Conservation (phyloP, 2,329 filamentous ascomycete species). For the Didymella segeticola region DNA sequence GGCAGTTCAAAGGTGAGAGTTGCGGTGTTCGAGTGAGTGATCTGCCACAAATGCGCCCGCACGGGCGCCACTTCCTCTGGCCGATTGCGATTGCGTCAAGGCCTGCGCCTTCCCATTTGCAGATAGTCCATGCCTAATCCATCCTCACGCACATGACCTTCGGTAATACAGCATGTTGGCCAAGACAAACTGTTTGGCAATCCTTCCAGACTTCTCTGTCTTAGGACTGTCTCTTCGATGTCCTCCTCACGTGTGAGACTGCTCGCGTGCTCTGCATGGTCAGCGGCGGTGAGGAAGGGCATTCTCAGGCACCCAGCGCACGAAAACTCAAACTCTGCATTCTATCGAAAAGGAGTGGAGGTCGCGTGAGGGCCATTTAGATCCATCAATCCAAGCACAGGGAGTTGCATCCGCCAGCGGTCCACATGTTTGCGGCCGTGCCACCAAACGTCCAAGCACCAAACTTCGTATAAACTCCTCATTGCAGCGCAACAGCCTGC, state of each 20-base stretch:
- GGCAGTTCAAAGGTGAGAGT: background rate
- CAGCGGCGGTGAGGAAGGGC: background rate
- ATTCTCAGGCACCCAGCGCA: background rate
- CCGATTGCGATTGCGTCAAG: slow-evolving; percentile 16
- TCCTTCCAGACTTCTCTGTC: background rate
- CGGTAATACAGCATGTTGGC: background rate
- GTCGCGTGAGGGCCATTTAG: background rate
- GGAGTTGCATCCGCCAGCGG: slow-evolving; percentile 8
- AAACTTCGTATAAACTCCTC: slow-evolving; percentile 2
- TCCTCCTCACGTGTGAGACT: background rate
- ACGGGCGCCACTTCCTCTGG: slow-evolving; percentile 10
- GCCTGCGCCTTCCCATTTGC: slow-evolving; percentile 4
- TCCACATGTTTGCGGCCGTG: slow-evolving; percentile 6
- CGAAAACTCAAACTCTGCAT: background rate
- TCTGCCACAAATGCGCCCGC: slow-evolving; percentile 10
- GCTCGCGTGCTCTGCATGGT: background rate
- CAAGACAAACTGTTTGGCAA: background rate
- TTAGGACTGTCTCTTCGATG: background rate
- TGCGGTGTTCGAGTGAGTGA: slow-evolving; percentile 9
- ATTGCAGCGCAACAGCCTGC: background rate
- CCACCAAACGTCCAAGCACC: background rate
- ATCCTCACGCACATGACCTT: background rate
- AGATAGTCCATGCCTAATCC: slow-evolving; percentile 4
- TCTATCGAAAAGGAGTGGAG: background rate
- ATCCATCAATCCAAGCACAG: slow-evolving; percentile 2